Evolutionary conservation across 2,329 filamentous ascomycete genomes (phyloP).

Genomic region (Apiospora hydei): DNA sequence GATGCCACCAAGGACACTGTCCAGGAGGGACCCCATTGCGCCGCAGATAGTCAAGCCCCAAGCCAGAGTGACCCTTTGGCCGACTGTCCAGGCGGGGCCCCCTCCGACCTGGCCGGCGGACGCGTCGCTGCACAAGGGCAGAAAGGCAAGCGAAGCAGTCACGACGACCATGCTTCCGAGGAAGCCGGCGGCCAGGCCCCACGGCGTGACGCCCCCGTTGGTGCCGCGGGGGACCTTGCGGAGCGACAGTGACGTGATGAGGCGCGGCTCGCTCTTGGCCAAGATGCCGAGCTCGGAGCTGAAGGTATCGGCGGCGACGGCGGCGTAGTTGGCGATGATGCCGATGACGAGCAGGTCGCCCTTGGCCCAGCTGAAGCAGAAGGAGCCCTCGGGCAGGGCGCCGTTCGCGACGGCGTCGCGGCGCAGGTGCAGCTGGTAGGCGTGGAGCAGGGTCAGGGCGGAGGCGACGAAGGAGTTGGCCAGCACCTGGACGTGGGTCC

Average conservation of each 20-base stretch:
- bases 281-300: conserved; percentile 95
- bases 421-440: conserved; percentile 63
- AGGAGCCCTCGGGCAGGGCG: conserved; percentile 43
- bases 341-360: conserved; percentile 70
- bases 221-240: conserved; percentile 87
- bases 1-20: conserved; percentile 85
- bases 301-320: conserved; percentile 91
- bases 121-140: conserved; percentile 70
- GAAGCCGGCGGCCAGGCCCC: conserved; percentile 76
- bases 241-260: conserved; percentile 82
- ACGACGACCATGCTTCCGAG: conserved; percentile 77
- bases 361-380: conserved; percentile 64
- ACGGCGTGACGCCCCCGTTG: conserved; percentile 86
- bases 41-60: conserved; percentile 75
- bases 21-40: conserved; percentile 79
- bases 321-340: conserved; percentile 85
- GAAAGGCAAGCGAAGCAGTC: conserved; percentile 67
- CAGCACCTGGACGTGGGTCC: conserved; percentile 86
- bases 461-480: conserved; percentile 87
- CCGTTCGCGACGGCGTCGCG: conserved; percentile 47
- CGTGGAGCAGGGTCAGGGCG: conserved; percentile 65
- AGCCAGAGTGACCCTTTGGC: conserved; percentile 56
- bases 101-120: conserved; percentile 48
- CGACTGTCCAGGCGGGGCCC: conserved; percentile 56
- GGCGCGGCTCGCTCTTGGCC: conserved; percentile 74